Percentiles rank a stretch among this genome's conserved stretches.
Conservation (phyloP, 352 stramenopile species). For the Sclerospora graminicola region DNA sequence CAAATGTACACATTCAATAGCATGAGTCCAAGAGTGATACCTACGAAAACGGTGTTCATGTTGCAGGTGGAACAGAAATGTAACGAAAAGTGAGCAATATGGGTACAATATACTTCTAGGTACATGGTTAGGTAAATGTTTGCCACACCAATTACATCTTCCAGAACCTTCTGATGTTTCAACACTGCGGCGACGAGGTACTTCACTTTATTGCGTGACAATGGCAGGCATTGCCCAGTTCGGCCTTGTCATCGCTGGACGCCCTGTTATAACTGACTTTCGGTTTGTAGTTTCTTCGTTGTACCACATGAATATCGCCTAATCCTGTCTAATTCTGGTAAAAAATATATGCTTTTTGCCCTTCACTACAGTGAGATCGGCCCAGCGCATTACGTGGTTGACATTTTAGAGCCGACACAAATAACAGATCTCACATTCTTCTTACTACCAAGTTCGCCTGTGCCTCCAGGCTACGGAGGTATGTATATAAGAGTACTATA, state of each 20-base stretch:
- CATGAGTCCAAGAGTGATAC: constrained; percentile 53
- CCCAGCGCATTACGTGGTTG: constrained; percentile 48
- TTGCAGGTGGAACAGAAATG: too few relatives aligned
- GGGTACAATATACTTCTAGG: too few relatives aligned
- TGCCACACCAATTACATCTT: background rate
- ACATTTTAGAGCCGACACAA: constrained; percentile 42
- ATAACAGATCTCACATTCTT: constrained; percentile 74
- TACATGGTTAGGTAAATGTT: too few relatives aligned
- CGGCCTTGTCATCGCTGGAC: constrained; percentile 53
- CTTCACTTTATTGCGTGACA: background rate
- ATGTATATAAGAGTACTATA: constrained; percentile 1
- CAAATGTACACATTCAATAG: constrained; percentile 48
- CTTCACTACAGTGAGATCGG: constrained; percentile 35
- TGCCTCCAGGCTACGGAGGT: constrained; percentile 48
- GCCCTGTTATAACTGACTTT: constrained; percentile 58
- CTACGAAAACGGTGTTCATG: constrained; percentile 35
- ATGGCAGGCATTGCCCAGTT: constrained; percentile 43
- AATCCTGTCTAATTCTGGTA: background rate
- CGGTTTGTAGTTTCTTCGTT: constrained; percentile 11
- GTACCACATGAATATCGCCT: background rate
- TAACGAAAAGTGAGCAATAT: too few relatives aligned
- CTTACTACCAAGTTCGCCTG: constrained; percentile 44
- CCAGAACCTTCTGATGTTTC: background rate
- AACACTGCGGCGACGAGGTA: background rate
- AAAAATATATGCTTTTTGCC: too few relatives aligned